phyloP scores from a whole-genome alignment of 805 yeast species.

The Kodamaea neixiangensis region DNA sequence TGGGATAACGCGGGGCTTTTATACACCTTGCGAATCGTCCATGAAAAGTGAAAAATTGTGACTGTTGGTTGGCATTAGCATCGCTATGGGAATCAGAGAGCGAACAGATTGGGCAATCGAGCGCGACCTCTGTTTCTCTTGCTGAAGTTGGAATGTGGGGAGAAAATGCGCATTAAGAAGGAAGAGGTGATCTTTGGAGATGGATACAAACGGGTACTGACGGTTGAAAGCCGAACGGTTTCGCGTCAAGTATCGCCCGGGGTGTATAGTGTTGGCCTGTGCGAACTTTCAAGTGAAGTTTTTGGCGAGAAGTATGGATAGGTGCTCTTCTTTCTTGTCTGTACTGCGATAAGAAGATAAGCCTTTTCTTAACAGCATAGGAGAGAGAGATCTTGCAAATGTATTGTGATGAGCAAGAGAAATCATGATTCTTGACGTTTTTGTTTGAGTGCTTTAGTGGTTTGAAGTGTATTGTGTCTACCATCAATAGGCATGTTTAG shows the following conservation, averaged over 20 bases:
- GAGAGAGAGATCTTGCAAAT: too few relatives aligned
- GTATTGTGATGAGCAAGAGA: too few relatives aligned
- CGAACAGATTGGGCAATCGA: slow-evolving; percentile 6
- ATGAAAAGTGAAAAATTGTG: slow-evolving; percentile 7
- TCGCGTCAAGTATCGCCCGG: not conserved
- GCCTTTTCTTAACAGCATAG: too few relatives aligned
- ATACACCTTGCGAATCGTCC: not conserved
- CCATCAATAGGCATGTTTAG: too few relatives aligned
- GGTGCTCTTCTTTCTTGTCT: too few relatives aligned
- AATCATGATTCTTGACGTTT: too few relatives aligned
- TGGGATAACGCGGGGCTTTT: slow-evolving; percentile 5
- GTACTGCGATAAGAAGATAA: too few relatives aligned
- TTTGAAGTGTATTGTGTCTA: too few relatives aligned
- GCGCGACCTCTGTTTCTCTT: slow-evolving; percentile 6
- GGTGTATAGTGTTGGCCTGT: not conserved
- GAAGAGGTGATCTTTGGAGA: not conserved
- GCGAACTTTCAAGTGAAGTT: not conserved
- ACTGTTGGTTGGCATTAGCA: not conserved
- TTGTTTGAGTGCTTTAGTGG: too few relatives aligned
- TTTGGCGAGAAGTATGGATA: not conserved
- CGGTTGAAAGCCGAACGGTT: not conserved
- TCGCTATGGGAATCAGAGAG: slow-evolving; percentile 14
- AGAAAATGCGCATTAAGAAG: not conserved
- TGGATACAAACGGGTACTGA: not conserved
- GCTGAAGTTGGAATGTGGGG: slow-evolving; percentile 1